A percentile compares a stretch with the other conserved stretches of the same genome.
These are phyloP conservation scores for Stachybotrys elegans DNA, from an alignment of 2,329 filamentous ascomycete species.

Conservation along the genomic window DNA sequence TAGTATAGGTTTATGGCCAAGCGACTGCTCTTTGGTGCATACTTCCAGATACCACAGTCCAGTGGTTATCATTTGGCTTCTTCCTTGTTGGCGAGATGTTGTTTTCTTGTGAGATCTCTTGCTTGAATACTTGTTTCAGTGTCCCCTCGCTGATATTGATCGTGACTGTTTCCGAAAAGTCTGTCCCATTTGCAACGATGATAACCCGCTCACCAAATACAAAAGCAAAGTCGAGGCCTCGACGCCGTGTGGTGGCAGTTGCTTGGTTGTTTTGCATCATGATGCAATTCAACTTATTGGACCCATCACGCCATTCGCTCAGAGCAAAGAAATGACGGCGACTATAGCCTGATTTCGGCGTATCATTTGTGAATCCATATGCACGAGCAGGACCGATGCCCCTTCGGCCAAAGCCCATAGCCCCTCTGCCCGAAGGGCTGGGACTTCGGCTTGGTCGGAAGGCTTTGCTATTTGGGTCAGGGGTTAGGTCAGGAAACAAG, in stretches of 20 bases:
- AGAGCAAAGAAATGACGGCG: conserved; percentile 1
- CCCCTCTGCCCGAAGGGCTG: neutral
- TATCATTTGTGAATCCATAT: neutral
- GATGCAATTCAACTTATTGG: neutral
- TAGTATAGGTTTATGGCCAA: neutral
- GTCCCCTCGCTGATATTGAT: too few relatives aligned
- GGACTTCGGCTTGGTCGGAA: neutral
- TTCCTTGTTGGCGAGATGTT: neutral
- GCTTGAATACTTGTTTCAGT: neutral
- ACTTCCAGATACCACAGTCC: neutral
- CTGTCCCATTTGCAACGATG: neutral
- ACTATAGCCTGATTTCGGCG: neutral
- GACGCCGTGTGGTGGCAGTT: neutral
- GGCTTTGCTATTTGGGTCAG: neutral
- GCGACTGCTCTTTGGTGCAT: neutral
- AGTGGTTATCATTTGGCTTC: neutral
- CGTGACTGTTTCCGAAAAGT: neutral
- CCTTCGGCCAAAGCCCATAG: neutral
- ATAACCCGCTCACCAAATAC: neutral
- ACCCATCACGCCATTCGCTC: conserved; percentile 2
- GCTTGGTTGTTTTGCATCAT: neutral
- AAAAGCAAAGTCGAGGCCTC: neutral
- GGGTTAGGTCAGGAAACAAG: neutral
- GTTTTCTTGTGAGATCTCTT: neutral
- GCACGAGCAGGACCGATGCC: neutral